Evolutionary conservation across 1,284 basidiomycete genomes (phyloP).

Genomic region (Clitocybe nebularis): DNA sequence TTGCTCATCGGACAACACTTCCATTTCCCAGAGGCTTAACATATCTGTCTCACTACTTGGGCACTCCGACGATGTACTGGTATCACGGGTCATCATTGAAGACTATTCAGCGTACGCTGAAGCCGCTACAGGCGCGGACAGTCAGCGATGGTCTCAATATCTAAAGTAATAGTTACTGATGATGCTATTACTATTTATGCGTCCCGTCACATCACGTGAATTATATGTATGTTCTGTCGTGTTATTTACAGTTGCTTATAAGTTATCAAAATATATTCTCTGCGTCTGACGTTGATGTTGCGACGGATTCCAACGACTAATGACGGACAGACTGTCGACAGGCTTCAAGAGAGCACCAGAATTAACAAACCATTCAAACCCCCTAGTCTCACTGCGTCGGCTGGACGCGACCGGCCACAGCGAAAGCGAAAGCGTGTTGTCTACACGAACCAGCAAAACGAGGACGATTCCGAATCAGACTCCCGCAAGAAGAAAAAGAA

Average conservation of each 20-base stretch:
- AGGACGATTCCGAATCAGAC: conserved; percentile 48
- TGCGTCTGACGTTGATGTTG: conserved; percentile 44
- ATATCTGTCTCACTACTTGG: conserved; percentile 31
- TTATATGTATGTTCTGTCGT: conserved; percentile 4
- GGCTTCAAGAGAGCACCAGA: conserved; percentile 65
- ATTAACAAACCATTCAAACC: conserved; percentile 80
- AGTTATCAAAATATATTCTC: not conserved
- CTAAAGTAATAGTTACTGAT: conserved; percentile 4
- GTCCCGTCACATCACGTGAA: conserved; percentile 11
- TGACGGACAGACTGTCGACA: conserved; percentile 63
- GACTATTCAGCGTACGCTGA: conserved; percentile 40
- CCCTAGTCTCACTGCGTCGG: conserved; percentile 47
- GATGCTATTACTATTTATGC: conserved; percentile 3
- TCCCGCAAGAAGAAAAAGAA: conserved; percentile 53
- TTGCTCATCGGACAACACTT: conserved; percentile 44
- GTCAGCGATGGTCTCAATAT: conserved; percentile 26
- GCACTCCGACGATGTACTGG: conserved; percentile 28
- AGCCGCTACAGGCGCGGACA: conserved; percentile 31
- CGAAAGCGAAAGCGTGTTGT: conserved; percentile 83
- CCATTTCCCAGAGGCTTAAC: conserved; percentile 43
- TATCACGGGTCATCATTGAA: conserved; percentile 36
- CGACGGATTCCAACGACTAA: conserved; percentile 63
- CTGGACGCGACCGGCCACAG: conserved; percentile 59
- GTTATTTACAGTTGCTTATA: conserved; percentile 3
- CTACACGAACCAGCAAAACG: conserved; percentile 65